phyloP scores from a whole-genome alignment of 1,284 basidiomycete genomes.

The Cutaneotrichosporon cyanovorans region DNA sequence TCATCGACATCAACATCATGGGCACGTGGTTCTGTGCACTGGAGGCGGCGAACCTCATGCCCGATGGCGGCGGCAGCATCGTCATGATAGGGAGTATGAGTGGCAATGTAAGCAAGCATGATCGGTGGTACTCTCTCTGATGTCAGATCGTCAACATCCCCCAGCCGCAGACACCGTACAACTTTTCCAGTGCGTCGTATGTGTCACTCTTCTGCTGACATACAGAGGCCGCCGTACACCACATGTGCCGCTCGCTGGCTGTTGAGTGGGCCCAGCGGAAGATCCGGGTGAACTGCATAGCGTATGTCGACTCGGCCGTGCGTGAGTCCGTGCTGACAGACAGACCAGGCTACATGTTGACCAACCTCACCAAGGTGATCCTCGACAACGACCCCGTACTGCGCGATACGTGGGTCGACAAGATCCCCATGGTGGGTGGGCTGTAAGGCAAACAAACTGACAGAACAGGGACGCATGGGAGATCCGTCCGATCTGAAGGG shows the following conservation, averaged over 20 bases:
- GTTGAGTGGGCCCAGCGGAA: constrained; percentile 52
- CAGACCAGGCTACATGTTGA: constrained; percentile 84
- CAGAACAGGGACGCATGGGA: constrained; percentile 37
- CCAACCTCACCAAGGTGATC: constrained; percentile 73
- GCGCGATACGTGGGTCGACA: constrained; percentile 76
- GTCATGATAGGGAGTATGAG: constrained; percentile 87
- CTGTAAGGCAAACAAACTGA: neutral
- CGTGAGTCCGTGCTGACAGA: neutral
- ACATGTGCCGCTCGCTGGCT: constrained; percentile 51
- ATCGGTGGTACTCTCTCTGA: constrained; percentile 11
- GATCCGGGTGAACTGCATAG: constrained; percentile 50
- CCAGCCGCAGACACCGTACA: constrained; percentile 89
- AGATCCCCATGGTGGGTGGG: constrained; percentile 83
- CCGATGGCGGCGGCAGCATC: constrained; percentile 61
- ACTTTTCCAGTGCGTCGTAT: constrained; percentile 62
- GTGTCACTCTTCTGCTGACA: constrained; percentile 4
- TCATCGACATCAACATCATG: constrained; percentile 90
- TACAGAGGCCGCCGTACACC: constrained; percentile 46
- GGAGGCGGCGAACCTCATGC: constrained; percentile 67
- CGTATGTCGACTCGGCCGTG: constrained; percentile 15
- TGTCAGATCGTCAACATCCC: constrained; percentile 77
- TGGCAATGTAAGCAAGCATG: constrained; percentile 57
- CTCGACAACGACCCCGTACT: constrained; percentile 60
- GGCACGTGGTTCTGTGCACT: constrained; percentile 79
- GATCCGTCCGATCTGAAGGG: constrained; percentile 52